A percentile compares a stretch with the other conserved stretches of the same genome.
These are phyloP conservation scores for Taiozyma sp. DNA, from an alignment of 1,139 yeast species.

Conservation along the genomic window DNA sequence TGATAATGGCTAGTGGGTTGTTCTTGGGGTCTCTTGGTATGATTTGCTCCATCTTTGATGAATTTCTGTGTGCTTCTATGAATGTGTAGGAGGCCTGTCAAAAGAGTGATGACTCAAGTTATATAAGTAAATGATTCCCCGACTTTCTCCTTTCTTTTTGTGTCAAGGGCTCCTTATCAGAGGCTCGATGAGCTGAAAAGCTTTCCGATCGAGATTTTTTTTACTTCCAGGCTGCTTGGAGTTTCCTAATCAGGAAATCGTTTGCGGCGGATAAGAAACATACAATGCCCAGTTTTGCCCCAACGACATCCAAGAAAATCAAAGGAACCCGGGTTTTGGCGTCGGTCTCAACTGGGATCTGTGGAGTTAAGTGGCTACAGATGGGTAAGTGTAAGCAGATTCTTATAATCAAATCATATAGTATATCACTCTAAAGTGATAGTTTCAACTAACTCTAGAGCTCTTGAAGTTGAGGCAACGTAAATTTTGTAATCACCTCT, in stretches of 20 bases:
- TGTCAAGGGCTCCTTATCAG: neutral
- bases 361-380: neutral
- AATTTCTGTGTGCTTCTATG: neutral
- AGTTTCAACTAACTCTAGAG: constrained; percentile 32
- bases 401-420: neutral
- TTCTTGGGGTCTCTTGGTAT: constrained; percentile 39
- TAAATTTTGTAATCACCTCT: constrained; percentile 52
- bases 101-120: neutral
- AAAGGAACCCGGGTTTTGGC: no score
- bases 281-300: neutral
- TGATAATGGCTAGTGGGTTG: constrained; percentile 52
- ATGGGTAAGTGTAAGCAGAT: no score
- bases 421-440: constrained; percentile 2
- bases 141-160: neutral
- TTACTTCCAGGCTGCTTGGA: neutral
- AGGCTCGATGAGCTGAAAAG: neutral
- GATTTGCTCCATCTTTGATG: constrained; percentile 1
- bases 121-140: neutral
- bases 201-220: neutral
- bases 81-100: neutral
- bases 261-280: neutral
- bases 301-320: neutral
- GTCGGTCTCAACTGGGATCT: neutral
- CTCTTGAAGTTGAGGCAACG: constrained; percentile 46
- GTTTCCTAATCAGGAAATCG: neutral